Conservation (phyloP, 371 early-diverging fungal species). For the Nematocida displodere region DNA sequence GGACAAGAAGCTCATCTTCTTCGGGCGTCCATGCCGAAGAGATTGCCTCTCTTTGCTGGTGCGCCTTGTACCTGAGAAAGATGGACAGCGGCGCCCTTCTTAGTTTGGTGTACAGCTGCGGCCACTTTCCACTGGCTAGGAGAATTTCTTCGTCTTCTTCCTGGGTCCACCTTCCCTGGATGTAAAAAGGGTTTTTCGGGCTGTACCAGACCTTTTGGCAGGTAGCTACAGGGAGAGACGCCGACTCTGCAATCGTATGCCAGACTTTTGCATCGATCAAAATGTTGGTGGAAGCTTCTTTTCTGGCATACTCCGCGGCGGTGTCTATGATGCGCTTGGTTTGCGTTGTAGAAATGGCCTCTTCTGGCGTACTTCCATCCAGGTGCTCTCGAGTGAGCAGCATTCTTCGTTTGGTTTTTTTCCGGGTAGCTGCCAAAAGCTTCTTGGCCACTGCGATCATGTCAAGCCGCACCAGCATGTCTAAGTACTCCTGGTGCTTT, state of each 20-base stretch:
- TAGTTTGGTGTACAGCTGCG: conserved; percentile 11
- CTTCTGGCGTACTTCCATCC: not conserved
- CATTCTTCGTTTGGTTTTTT: not conserved
- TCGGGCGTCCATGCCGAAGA: conserved; percentile 75
- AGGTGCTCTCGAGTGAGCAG: not conserved
- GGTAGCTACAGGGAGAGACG: not conserved
- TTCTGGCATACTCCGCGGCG: conserved; percentile 7
- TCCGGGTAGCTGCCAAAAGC: conserved; percentile 7
- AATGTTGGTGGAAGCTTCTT: not conserved
- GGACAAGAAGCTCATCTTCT: conserved; percentile 70
- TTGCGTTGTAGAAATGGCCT: not conserved
- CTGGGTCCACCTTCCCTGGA: not conserved
- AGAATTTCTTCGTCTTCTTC: conserved; percentile 22
- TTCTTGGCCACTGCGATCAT: conserved; percentile 17
- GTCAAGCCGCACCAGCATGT: conserved; percentile 33
- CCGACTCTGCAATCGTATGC: not conserved
- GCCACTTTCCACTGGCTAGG: conserved; percentile 39
- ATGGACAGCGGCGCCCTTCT: conserved; percentile 34
- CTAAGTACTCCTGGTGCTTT: conserved; percentile 42
- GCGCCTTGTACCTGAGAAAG: conserved; percentile 30
- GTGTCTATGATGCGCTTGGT: not conserved
- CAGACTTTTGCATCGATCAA: not conserved
- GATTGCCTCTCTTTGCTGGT: not conserved
- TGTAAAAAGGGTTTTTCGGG: conserved; percentile 11
- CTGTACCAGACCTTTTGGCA: conserved; percentile 44